Base-by-base conservation (phyloP, 176 grass and related monocot genomes). In the Puccinellia tenuiflora region DNA sequence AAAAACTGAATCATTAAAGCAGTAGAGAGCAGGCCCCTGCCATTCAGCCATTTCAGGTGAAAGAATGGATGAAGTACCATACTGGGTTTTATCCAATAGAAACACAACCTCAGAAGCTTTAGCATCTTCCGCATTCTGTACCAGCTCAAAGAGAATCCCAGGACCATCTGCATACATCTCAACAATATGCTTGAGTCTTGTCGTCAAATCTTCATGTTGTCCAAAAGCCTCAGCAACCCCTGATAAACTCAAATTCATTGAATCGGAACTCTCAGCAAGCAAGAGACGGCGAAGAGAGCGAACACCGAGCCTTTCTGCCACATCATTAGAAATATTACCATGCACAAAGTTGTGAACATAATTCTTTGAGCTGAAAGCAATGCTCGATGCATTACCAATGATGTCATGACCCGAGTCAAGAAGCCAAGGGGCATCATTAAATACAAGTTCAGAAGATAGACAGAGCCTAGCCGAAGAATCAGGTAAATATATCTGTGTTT, bases 31-130 rank as follows among this genome's bases (percentile, higher is more conserved):
- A 85, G 95, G 92, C 6, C 95, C 95, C 87, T 98, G 95, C 95
- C 95, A 98, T 89, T 98, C 92, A 90, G 90, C 90, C 92, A 98
- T 95, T 95, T 98, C 90, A 89, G 95, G 95, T 82, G 95, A 98
- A 88, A 98, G 92, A 91, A 98, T 87, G 52, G 95, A 98, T 64
- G 95, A 98, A 81, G 90, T 98, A 13, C 95, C 92, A 83, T 98
- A 98, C 22, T 95, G 88, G 83, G 90, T 98, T 75, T 98, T 98
- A 81, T 98, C 95, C 82, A 98, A 83, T 21, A 98, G 80, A 91
- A 98, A 98, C 75, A 95, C 78, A 78, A 98, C 92, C 89, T 98
- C 95, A 89, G 92, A 98, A 73, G 95, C 95, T 84, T 94, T 83
- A 78, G 95, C 95, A 86, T 98, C 95, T 88, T 98, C 95, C 80